These are phyloP conservation scores for Metschnikowia lochheadii DNA, from an alignment of 805 yeast species.

Conservation along the genomic window DNA sequence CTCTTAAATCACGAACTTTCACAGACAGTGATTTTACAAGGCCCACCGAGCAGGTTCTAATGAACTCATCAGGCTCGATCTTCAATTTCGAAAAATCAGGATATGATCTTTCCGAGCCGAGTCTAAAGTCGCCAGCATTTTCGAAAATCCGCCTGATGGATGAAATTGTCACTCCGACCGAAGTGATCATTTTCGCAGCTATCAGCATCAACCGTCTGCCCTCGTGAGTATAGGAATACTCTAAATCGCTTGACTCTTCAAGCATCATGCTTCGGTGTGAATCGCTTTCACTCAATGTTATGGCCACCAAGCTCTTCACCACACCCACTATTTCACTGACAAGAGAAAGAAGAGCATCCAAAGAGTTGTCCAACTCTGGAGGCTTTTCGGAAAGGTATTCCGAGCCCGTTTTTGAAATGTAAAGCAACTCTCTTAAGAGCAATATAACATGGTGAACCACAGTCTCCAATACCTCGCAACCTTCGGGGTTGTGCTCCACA, in stretches of 20 bases:
- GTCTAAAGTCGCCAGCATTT: slow-evolving; percentile 62
- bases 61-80: slow-evolving; percentile 57
- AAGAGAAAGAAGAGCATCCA: slow-evolving; percentile 55
- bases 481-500: slow-evolving; percentile 67
- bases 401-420: slow-evolving; percentile 51
- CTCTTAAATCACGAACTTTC: slow-evolving; percentile 22
- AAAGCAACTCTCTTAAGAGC: slow-evolving; percentile 57
- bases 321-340: slow-evolving; percentile 64
- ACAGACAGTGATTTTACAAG: slow-evolving; percentile 41
- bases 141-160: slow-evolving; percentile 51
- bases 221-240: slow-evolving; percentile 58
- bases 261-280: slow-evolving; percentile 27
- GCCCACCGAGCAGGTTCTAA: slow-evolving; percentile 58
- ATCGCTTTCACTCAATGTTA: slow-evolving; percentile 42
- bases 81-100: slow-evolving; percentile 59
- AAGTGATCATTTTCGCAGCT: slow-evolving; percentile 56
- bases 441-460: slow-evolving; percentile 66
- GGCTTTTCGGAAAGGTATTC: slow-evolving; percentile 37
- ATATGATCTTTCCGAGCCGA: slow-evolving; percentile 56
- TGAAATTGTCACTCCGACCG: slow-evolving; percentile 45
- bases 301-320: slow-evolving; percentile 58
- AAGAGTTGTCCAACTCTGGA: slow-evolving; percentile 41
- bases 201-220: slow-evolving; percentile 62
- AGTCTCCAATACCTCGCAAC: slow-evolving; percentile 63
- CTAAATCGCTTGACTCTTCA: slow-evolving; percentile 7